A percentile compares a stretch with the other conserved stretches of the same genome.
Conservation (phyloP, 176 grass and related monocot genomes). For the Juncus effusus region DNA sequence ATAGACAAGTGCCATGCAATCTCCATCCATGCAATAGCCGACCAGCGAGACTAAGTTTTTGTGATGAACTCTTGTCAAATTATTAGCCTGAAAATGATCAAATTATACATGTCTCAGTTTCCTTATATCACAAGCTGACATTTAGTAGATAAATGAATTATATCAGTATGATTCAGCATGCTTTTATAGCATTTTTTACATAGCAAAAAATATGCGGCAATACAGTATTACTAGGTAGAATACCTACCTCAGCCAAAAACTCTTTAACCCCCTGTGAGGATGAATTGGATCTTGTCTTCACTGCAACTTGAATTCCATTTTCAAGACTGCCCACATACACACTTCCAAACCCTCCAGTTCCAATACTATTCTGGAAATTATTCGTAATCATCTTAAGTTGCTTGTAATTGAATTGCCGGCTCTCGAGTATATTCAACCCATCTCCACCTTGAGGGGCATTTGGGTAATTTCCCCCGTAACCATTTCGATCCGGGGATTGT, state of each 20-base stretch:
- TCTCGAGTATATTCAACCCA: conserved; percentile 31
- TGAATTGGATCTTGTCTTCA: conserved; percentile 43
- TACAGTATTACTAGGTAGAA: neutral
- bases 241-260: conserved; percentile 51
- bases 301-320: conserved; percentile 49
- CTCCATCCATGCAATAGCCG: conserved; percentile 49
- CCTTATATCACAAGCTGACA: too few species aligned
- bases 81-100: conserved; percentile 34
- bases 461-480: neutral
- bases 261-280: conserved; percentile 49
- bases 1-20: conserved; percentile 36
- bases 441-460: conserved; percentile 1
- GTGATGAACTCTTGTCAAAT: conserved; percentile 48
- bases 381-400: conserved; percentile 39
- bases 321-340: conserved; percentile 47
- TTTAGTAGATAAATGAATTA: neutral
- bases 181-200: too few species aligned
- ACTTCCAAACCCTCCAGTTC: conserved; percentile 49
- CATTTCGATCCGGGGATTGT: conserved; percentile 1
- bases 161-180: too few species aligned
- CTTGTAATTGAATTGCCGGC: conserved; percentile 45
- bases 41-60: conserved; percentile 49
- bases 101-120: neutral
- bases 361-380: conserved; percentile 35
- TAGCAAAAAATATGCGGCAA: too few species aligned